phyloP scores from a whole-genome alignment of 129 eudicot genomes.

The Lactuca sativa region DNA sequence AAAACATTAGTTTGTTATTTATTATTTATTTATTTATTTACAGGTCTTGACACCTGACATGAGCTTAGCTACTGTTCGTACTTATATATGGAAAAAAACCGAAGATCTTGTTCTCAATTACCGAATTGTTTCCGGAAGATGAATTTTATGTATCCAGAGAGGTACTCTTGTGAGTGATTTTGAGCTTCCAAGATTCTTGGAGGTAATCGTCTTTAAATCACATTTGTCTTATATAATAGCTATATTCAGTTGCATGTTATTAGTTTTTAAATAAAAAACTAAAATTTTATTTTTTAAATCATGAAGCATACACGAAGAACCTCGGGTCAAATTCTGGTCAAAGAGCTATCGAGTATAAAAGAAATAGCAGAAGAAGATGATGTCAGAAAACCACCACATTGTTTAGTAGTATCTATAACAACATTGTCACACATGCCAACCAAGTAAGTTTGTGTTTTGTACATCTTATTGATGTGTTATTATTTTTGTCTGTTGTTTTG shows the following conservation, averaged over 20 bases:
- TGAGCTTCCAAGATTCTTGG: constrained; percentile 19
- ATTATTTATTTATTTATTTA: not conserved
- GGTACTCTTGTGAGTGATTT: constrained; percentile 33
- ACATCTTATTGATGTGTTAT: constrained; percentile 22
- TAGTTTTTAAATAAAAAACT: constrained; percentile 7
- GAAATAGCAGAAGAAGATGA: constrained; percentile 29
- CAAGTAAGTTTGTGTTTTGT: constrained; percentile 37
- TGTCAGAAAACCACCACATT: constrained; percentile 12
- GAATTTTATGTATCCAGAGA: constrained; percentile 23
- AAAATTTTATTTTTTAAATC: constrained; percentile 13
- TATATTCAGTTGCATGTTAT: not conserved
- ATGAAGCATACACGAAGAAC: constrained; percentile 21
- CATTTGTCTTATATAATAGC: not conserved
- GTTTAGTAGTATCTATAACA: constrained; percentile 24
- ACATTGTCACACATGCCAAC: constrained; percentile 30
- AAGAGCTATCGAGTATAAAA: constrained; percentile 21
- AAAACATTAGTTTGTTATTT: not conserved
- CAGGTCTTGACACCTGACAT: constrained; percentile 91
- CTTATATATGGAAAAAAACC: constrained; percentile 92
- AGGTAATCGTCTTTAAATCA: constrained; percentile 7
- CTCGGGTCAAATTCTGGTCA: constrained; percentile 19
- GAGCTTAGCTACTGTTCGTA: constrained; percentile 97
- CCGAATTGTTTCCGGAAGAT: constrained; percentile 63
- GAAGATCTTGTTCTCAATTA: constrained; percentile 89
- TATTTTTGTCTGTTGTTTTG: constrained; percentile 7